phyloP scores from a whole-genome alignment of 306 rosid genomes.

The Senna siamea region DNA sequence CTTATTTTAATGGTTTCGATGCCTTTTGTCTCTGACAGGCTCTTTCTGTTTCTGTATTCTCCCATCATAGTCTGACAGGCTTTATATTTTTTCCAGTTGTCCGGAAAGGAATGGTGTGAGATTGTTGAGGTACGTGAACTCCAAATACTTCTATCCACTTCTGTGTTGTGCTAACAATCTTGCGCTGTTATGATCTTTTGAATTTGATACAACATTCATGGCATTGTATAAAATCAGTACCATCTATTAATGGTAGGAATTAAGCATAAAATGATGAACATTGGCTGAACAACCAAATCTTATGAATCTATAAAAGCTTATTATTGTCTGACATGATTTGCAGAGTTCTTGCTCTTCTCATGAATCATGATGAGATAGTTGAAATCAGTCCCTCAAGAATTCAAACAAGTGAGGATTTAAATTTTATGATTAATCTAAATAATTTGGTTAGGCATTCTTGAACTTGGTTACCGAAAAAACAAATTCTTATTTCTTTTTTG shows the following conservation, averaged over 20 bases:
- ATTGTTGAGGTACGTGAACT: slow-evolving; percentile 15
- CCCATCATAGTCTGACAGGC: not conserved
- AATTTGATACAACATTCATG: not conserved
- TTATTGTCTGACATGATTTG: slow-evolving; percentile 46
- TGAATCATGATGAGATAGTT: slow-evolving; percentile 55
- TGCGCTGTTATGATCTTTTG: not conserved
- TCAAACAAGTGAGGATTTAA: slow-evolving; percentile 53
- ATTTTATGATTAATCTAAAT: slow-evolving; percentile 41
- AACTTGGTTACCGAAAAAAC: slow-evolving; percentile 37
- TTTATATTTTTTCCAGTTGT: slow-evolving; percentile 15
- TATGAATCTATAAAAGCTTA: slow-evolving; percentile 37
- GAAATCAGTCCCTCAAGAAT: slow-evolving; percentile 45
- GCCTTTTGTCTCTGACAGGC: not conserved
- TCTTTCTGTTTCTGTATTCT: not conserved
- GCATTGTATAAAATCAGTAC: not conserved
- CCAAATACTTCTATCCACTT: slow-evolving; percentile 7
- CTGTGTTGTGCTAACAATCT: not conserved
- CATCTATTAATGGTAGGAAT: not conserved
- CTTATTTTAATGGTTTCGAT: not conserved
- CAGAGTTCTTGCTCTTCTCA: slow-evolving; percentile 52
- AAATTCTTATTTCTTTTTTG: not conserved
- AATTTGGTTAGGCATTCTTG: slow-evolving; percentile 40
- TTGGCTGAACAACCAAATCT: slow-evolving; percentile 1
- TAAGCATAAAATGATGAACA: not conserved
- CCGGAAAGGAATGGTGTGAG: slow-evolving; percentile 18